A percentile compares a stretch with the other conserved stretches of the same genome.
These are phyloP conservation scores for Mycena filopes DNA, from an alignment of 768 basidiomycete species.

Conservation along the genomic window DNA sequence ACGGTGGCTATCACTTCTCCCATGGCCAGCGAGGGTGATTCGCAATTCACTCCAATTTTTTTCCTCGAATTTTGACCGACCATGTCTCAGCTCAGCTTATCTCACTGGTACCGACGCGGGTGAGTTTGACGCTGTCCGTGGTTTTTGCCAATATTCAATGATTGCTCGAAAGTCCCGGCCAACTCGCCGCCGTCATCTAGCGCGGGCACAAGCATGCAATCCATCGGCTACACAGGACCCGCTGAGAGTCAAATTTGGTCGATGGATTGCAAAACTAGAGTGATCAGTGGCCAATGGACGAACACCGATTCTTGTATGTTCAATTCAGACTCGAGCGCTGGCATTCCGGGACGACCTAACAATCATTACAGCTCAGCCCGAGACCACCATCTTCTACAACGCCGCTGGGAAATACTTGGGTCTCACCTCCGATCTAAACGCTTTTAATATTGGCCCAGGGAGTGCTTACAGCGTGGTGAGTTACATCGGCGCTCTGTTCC, in stretches of 20 bases:
- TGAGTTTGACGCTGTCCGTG: background rate
- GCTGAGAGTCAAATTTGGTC: constrained; percentile 24
- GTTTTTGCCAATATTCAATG: background rate
- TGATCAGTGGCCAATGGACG: constrained; percentile 15
- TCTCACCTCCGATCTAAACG: constrained; percentile 8
- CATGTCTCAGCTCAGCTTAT: constrained; percentile 9
- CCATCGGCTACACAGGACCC: constrained; percentile 12
- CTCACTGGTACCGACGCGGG: constrained; percentile 12
- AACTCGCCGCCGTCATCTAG: constrained; percentile 19
- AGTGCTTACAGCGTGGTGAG: constrained; percentile 13
- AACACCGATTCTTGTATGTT: constrained; percentile 16
- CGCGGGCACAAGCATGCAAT: constrained; percentile 15
- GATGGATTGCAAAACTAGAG: constrained; percentile 1
- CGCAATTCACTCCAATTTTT: background rate
- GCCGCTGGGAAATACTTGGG: constrained; percentile 5
- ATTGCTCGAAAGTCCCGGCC: background rate
- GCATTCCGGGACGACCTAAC: background rate
- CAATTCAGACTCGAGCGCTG: background rate
- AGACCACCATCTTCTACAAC: constrained; percentile 17
- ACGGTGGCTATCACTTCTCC: background rate
- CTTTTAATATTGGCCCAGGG: background rate
- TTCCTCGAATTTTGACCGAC: background rate
- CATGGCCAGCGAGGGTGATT: constrained; percentile 8
- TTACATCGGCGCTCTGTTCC: background rate
- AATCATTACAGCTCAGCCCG: constrained; percentile 1